These are phyloP conservation scores for Cryphonectria naterciae DNA, from an alignment of 2,329 filamentous ascomycete species.

Conservation along the genomic window DNA sequence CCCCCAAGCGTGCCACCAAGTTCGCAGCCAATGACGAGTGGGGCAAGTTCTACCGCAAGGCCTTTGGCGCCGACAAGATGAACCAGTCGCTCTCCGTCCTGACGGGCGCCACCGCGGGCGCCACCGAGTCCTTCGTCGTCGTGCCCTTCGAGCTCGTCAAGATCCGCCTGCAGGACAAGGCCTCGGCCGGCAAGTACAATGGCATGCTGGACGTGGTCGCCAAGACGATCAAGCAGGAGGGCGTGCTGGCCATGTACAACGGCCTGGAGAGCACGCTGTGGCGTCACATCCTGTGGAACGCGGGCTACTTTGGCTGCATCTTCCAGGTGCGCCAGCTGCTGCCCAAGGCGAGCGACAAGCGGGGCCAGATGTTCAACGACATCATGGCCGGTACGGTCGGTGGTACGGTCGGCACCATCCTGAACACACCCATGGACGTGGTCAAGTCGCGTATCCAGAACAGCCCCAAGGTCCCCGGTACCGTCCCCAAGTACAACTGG, in stretches of 20 bases:
- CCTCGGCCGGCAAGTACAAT: conserved; percentile 84
- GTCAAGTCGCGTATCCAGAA: conserved; percentile 99
- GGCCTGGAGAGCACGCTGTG: conserved; percentile 96
- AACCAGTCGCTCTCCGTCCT: conserved; percentile 89
- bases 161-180: conserved; percentile 95
- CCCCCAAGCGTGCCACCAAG: conserved; percentile 87
- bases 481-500: conserved; percentile 96
- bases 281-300: conserved; percentile 84
- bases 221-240: conserved; percentile 85
- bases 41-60: conserved; percentile 89
- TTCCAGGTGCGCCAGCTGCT: conserved; percentile 91
- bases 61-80: conserved; percentile 85
- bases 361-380: conserved; percentile 82
- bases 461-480: conserved; percentile 79
- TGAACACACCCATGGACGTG: conserved; percentile 95
- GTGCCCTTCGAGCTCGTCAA: conserved; percentile 99
- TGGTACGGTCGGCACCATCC: conserved; percentile 82
- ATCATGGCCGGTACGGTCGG: conserved; percentile 84
- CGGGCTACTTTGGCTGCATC: conserved; percentile 97
- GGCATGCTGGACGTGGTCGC: conserved; percentile 79
- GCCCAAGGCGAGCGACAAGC: conserved; percentile 80
- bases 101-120: conserved; percentile 91
- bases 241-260: conserved; percentile 88
- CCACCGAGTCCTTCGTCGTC: conserved; percentile 94
- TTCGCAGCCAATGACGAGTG: conserved; percentile 99